phyloP scores from a whole-genome alignment of 805 yeast species.

The Saturnispora galanensis region DNA sequence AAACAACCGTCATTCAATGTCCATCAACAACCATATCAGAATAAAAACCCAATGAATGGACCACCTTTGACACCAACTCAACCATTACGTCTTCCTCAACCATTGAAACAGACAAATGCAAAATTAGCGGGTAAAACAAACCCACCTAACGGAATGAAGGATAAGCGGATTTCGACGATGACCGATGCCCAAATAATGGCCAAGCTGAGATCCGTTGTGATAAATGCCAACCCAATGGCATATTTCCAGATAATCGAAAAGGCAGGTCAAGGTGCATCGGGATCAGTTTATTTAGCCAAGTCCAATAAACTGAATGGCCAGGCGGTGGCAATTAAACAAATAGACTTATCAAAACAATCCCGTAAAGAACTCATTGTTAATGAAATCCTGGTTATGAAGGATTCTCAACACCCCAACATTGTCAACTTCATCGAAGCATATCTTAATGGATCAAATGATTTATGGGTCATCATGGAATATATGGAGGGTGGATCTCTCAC shows the following conservation, averaged over 20 bases:
- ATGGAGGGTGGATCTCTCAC: constrained; percentile 99
- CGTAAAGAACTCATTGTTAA: constrained; percentile 91
- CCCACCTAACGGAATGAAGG: constrained; percentile 13
- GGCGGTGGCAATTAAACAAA: constrained; percentile 92
- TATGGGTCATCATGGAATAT: constrained; percentile 99
- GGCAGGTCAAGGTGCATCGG: constrained; percentile 98
- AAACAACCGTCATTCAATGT: not conserved
- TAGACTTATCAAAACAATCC: constrained; percentile 86
- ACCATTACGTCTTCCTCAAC: constrained; percentile 15
- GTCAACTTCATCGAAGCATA: constrained; percentile 92
- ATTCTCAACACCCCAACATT: constrained; percentile 86
- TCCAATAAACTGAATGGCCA: constrained; percentile 39
- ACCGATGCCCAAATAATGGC: constrained; percentile 84
- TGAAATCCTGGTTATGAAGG: constrained; percentile 95
- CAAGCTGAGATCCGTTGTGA: constrained; percentile 73
- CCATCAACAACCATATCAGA: constrained; percentile 12
- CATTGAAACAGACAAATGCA: constrained; percentile 18
- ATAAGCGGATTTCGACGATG: constrained; percentile 50
- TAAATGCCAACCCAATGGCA: constrained; percentile 77
- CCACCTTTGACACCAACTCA: constrained; percentile 31
- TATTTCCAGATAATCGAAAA: constrained; percentile 66
- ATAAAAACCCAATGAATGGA: constrained; percentile 14
- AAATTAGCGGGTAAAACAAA: constrained; percentile 10
- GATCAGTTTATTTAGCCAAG: constrained; percentile 85
- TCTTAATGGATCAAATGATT: constrained; percentile 63